These are phyloP conservation scores for Peronospora destructor DNA, from an alignment of 352 stramenopile species.

Conservation along the genomic window DNA sequence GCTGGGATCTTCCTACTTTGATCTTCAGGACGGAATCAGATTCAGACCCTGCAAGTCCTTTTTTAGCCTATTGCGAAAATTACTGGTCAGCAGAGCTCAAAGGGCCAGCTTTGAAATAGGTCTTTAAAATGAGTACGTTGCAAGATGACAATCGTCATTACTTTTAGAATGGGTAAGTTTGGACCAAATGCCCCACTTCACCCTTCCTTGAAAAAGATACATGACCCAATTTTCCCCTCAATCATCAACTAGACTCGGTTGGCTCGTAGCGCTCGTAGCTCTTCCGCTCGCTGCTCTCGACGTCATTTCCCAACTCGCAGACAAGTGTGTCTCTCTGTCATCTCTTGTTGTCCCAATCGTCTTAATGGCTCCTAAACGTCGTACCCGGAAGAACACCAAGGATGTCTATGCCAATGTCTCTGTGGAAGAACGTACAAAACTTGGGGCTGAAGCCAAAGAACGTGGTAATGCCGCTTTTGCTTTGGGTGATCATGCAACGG, in stretches of 20 bases:
- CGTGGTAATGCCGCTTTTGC: conserved; percentile 78
- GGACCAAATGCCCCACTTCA: conserved; percentile 11
- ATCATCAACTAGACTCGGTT: conserved; percentile 17
- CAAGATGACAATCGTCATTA: background rate
- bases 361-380: conserved; percentile 74
- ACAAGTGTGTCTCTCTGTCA: conserved; percentile 23
- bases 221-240: conserved; percentile 1
- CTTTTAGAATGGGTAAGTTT: background rate
- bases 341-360: conserved; percentile 3
- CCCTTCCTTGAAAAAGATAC: background rate
- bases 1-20: too few relatives aligned
- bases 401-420: conserved; percentile 64
- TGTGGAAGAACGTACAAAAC: conserved; percentile 57
- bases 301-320: conserved; percentile 49
- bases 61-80: conserved; percentile 13
- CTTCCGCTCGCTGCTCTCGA: conserved; percentile 5
- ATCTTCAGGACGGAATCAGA: background rate
- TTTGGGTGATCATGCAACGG: conserved; percentile 63
- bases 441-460: conserved; percentile 81
- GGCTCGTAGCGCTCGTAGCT: conserved; percentile 22
- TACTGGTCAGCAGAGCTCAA: conserved; percentile 32
- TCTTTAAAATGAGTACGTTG: background rate
- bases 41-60: conserved; percentile 1
- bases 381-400: conserved; percentile 78
- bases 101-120: background rate